Percentiles rank a stretch among this genome's conserved stretches.
Evolutionary conservation across 2,329 filamentous ascomycete genomes (phyloP).

Genomic region (Cadophora sp.): DNA sequence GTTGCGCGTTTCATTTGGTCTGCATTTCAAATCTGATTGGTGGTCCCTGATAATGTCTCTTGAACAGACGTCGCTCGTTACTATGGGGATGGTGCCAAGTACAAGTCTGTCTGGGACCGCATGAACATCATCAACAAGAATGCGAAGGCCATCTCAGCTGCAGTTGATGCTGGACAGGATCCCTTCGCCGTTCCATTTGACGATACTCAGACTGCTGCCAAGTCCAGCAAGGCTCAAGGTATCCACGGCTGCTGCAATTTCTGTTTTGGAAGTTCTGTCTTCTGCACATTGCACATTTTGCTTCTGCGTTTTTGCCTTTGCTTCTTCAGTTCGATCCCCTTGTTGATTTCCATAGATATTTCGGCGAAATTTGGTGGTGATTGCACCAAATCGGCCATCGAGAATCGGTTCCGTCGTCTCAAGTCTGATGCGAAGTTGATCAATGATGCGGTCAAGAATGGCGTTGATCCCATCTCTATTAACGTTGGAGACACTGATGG

Average conservation of each 20-base stretch:
- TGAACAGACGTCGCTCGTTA: constrained; percentile 31
- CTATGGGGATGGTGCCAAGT: constrained; percentile 36
- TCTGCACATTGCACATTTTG: constrained; percentile 21
- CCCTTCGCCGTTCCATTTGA: constrained; percentile 32
- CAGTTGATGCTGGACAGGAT: constrained; percentile 36
- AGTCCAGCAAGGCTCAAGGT: constrained; percentile 34
- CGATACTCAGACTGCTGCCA: constrained; percentile 15
- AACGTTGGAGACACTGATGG: constrained; percentile 34
- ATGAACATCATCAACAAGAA: constrained; percentile 34
- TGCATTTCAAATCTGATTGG: background rate
- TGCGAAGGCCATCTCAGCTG: constrained; percentile 31
- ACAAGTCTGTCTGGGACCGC: constrained; percentile 35
- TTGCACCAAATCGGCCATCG: constrained; percentile 46
- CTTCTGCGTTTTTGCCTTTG: constrained; percentile 12
- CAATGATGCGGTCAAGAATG: constrained; percentile 40
- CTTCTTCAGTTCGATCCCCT: constrained; percentile 18
- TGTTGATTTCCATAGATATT: constrained; percentile 39
- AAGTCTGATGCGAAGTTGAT: constrained; percentile 50
- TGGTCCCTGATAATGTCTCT: constrained; percentile 29
- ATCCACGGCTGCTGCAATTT: constrained; percentile 6
- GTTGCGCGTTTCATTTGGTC: constrained; percentile 12
- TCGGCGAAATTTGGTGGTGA: constrained; percentile 44
- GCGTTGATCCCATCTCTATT: constrained; percentile 47
- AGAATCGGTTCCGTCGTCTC: constrained; percentile 50
- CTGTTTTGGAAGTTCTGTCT: background rate